A percentile compares a stretch with the other conserved stretches of the same genome.
Conservation (phyloP, 2,329 filamentous ascomycete species). For the Cytospora schulzeri region DNA sequence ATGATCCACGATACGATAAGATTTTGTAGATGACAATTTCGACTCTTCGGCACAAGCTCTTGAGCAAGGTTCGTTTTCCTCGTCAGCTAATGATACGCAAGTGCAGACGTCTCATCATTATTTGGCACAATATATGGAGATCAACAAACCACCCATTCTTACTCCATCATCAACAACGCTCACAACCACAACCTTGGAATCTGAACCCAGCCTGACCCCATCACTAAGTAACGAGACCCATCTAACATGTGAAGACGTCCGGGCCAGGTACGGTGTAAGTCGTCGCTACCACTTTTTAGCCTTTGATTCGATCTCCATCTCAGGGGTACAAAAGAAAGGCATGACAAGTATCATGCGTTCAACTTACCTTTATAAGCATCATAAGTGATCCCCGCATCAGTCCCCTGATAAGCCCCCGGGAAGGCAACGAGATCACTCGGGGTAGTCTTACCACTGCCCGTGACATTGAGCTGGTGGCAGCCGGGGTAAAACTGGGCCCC, state of each 20-base stretch:
- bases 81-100: background rate
- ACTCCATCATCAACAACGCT: background rate
- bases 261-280: constrained; percentile 52
- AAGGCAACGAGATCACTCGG: constrained; percentile 50
- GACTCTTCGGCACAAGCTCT: background rate
- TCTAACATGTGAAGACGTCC: constrained; percentile 49
- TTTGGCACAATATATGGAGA: background rate
- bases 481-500: constrained; percentile 61
- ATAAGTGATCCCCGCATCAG: constrained; percentile 55
- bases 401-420: constrained; percentile 54
- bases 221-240: background rate
- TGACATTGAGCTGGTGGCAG: constrained; percentile 59
- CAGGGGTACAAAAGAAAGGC: background rate
- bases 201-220: background rate
- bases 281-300: constrained; percentile 32
- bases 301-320: background rate
- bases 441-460: constrained; percentile 48
- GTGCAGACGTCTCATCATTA: background rate
- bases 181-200: background rate
- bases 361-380: constrained; percentile 52
- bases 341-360: background rate
- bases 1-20: background rate
- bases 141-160: background rate
- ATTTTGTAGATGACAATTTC: background rate
- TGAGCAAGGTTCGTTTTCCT: background rate